Evolutionary conservation across 306 rosid species (phyloP).

Genomic region (Adenanthera pavonina): DNA sequence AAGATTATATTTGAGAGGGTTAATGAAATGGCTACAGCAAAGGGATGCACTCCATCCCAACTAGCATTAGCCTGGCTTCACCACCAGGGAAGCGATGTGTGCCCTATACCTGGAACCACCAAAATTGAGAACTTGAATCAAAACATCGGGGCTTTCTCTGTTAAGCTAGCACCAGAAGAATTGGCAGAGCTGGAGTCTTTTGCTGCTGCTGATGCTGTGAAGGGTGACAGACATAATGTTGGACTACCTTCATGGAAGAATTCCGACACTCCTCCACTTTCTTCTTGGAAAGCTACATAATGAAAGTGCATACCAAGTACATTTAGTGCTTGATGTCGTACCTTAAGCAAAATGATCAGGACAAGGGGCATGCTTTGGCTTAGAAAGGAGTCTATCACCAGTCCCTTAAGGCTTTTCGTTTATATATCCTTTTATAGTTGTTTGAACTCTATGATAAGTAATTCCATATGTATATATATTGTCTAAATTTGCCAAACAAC

Average conservation of each 20-base stretch:
- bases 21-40: conserved; percentile 61
- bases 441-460: background rate
- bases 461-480: background rate
- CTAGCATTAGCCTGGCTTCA: conserved; percentile 78
- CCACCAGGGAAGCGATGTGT: conserved; percentile 56
- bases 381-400: background rate
- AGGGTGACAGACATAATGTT: conserved; percentile 49
- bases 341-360: background rate
- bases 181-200: conserved; percentile 64
- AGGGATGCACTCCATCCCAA: conserved; percentile 66
- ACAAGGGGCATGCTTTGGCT: background rate
- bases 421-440: background rate
- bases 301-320: background rate
- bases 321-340: background rate
- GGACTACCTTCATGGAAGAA: conserved; percentile 39
- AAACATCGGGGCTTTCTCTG: conserved; percentile 63
- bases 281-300: conserved; percentile 54
- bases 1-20: conserved; percentile 62
- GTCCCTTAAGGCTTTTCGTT: background rate
- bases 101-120: conserved; percentile 72
- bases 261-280: conserved; percentile 66
- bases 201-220: conserved; percentile 49
- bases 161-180: conserved; percentile 68
- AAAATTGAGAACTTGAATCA: conserved; percentile 63
- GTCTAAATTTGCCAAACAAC: too few relatives aligned